Evolutionary conservation across 2,329 filamentous ascomycete genomes (phyloP), one percentile per base, ranked within the genome.

Genomic region (Botrytis elliptica): DNA sequence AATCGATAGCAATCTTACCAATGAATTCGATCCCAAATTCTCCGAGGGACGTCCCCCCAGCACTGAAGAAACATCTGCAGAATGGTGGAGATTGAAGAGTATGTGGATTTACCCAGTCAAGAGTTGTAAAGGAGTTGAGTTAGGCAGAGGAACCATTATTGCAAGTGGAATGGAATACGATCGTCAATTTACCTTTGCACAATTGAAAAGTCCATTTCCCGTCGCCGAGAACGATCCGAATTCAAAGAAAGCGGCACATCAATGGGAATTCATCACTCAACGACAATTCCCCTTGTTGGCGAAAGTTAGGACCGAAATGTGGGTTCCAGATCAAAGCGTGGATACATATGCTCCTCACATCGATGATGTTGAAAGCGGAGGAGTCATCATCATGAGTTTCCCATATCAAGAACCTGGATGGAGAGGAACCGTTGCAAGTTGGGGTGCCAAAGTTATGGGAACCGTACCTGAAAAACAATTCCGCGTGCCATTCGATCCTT

Each of bases 71-170:
- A 74, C 79, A 57, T 81, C 80, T 3, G 76, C 77, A 16, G 81
- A 82, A 36, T 81, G 81, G 73, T 86, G 85, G 82, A 83, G 82
- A 52, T 83, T 92, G 66, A 91, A 93, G 81, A 92, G 92, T 72
- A 85, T 97, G 70, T 91, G 90, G 83, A 87, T 94, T 74, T 95
- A 96, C 81, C 94, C 95, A 0, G 84, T 97, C 81, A 95, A 97
- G 83, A 93, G 92, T 73, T 97, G 94, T 81, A 85, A 85, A 73
- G 92, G 92, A 42, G 89, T 97, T 72, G 93, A 96, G 83, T 82
- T 97, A 65, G 83, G 88, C 70, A 84, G 86, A 75, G 88, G 88
- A 74, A 87, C 88, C 71, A 86, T 96, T 25, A 83, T 93, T 64
- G 84, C 88, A 9, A 89, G 88, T 3, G 94, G 94, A 3, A 85